A percentile compares a stretch with the other conserved stretches of the same genome.
Conservation (phyloP, 345 rosid genomes). For the Euphorbia pulcherrima region DNA sequence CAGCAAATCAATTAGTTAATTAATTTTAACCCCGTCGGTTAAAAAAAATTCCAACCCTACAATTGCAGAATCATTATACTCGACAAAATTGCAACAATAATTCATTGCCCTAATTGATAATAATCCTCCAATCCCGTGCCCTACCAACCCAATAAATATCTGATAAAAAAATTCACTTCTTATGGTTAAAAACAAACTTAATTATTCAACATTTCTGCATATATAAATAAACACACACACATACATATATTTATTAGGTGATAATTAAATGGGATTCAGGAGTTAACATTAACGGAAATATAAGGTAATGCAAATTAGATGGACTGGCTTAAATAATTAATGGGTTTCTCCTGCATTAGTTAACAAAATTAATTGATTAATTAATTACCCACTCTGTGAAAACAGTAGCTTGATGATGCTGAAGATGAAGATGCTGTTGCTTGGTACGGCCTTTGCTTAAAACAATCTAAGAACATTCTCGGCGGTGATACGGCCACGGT, state of each 20-base stretch:
- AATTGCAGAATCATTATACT: slow-evolving; percentile 13
- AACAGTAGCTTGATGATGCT: slow-evolving; percentile 61
- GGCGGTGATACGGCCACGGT: slow-evolving; percentile 64
- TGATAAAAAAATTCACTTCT: slow-evolving; percentile 18
- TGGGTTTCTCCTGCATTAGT: background rate
- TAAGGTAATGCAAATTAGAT: background rate
- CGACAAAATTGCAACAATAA: slow-evolving; percentile 19
- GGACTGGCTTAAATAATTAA: background rate
- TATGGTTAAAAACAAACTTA: background rate
- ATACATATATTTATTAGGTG: background rate
- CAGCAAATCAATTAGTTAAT: background rate
- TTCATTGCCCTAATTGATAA: slow-evolving; percentile 23
- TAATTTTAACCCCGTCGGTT: too few species aligned
- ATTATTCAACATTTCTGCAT: background rate
- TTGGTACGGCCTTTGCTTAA: slow-evolving; percentile 58
- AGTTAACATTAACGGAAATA: background rate
- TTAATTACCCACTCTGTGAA: slow-evolving; percentile 51
- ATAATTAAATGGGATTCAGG: background rate
- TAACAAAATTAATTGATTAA: background rate
- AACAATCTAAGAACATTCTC: slow-evolving; percentile 69
- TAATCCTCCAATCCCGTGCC: slow-evolving; percentile 18
- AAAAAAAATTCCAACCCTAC: background rate
- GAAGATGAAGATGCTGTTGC: slow-evolving; percentile 47
- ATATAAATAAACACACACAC: background rate
- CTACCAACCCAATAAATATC: slow-evolving; percentile 5